These are phyloP conservation scores for Moricandia moricandioides DNA, from an alignment of 345 rosid species.

Conservation along the genomic window DNA sequence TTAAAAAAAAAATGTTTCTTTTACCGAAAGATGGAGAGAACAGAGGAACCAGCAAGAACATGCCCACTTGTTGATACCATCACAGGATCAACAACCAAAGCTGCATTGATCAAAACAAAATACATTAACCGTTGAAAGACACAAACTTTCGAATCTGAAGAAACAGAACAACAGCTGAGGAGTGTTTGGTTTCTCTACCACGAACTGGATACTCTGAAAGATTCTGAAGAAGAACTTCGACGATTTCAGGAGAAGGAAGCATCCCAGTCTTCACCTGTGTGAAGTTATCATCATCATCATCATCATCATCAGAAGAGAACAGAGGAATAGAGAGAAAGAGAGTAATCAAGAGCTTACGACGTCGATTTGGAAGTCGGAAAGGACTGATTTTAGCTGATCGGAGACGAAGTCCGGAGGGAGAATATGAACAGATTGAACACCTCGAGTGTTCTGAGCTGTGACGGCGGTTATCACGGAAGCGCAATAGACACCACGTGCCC, in stretches of 20 bases:
- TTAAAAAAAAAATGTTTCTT: background rate
- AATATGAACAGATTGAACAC: conserved; percentile 66
- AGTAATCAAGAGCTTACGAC: conserved; percentile 54
- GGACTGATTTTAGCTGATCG: conserved; percentile 77
- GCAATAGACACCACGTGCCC: conserved; percentile 86
- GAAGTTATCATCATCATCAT: background rate
- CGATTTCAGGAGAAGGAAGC: conserved; percentile 76
- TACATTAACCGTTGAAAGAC: conserved; percentile 8
- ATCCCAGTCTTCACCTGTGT: conserved; percentile 91
- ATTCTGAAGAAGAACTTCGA: conserved; percentile 53
- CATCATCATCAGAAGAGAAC: background rate
- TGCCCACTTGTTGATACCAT: conserved; percentile 98
- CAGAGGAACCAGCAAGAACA: conserved; percentile 73
- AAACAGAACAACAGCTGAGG: background rate
- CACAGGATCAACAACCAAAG: conserved; percentile 96
- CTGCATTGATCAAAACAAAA: conserved; percentile 50
- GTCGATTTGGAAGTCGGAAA: conserved; percentile 89
- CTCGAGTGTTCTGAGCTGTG: conserved; percentile 87
- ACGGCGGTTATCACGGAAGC: conserved; percentile 86
- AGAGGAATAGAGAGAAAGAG: background rate
- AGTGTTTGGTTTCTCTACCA: conserved; percentile 43
- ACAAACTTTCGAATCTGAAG: background rate
- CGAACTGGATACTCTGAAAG: conserved; percentile 59
- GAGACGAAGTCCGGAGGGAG: conserved; percentile 60
- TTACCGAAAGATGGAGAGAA: conserved; percentile 63